Base-by-base conservation (phyloP, 2,329 filamentous ascomycete genomes). In the Geosmithia morbida region DNA sequence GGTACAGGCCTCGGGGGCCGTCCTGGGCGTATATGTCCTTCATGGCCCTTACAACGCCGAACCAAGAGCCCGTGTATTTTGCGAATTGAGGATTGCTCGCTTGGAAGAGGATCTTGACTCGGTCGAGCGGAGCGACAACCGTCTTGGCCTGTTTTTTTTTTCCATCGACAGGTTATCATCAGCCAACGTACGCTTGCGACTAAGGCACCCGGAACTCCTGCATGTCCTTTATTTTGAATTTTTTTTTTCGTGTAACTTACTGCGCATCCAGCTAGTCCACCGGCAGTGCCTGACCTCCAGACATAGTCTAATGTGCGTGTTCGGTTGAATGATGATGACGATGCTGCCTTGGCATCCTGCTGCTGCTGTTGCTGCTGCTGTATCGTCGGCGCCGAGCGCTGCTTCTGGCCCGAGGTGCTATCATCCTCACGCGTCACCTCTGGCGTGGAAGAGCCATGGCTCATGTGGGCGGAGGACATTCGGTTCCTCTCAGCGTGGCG, bases 91-190 rank as follows among this genome's bases (percentile, higher is more conserved):
- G 92, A 58, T 92, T 96, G 59, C 85, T 87, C 46, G 92, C 85
- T 64, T 98, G 92, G 68, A 98, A 97, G 41, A 98, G 83, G 59
- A 98, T 98, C 68, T 98, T 98, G 58, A 98, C 92, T 54, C 92
- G 83, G 66, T 98, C 92, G 53, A 98, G 84, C 20, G 92, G 92
- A 20, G 88, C 92, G 39, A 98, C 94, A 7, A 94, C 72, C 0
- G 90, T 96, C 72, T 98, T 98, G 51, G 85, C 92, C 88, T 95
- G 46, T 20, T 26, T 26, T 26, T 26, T 4, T 26, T 26, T 6
- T 18, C 7, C 14, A 30, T 13, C 18, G 37, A 26, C 18, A 18
- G 13, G 41, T 7, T 45, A 7, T 19, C 14, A 43, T 37, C 10
- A 17, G 30, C 22, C 22, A 11, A 13, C 10, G 10, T 2, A 16